Evolutionary conservation across 441 rosid genomes (phyloP).

Genomic region (Gossypium davidsonii): DNA sequence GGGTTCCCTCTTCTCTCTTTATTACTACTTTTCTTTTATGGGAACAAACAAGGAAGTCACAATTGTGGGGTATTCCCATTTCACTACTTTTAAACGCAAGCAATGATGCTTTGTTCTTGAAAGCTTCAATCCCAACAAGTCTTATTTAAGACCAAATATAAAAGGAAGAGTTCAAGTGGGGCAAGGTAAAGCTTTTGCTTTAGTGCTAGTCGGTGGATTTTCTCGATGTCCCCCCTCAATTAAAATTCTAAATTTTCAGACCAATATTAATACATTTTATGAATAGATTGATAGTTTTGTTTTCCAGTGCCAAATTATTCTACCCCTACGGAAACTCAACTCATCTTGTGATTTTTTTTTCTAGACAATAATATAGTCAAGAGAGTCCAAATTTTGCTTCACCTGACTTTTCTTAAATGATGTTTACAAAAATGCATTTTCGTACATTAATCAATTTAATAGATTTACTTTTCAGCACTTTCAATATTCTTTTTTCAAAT

Average conservation of each 20-base stretch:
- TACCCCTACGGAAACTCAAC: neutral
- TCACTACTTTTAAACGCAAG: conserved; percentile 33
- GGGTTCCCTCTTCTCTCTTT: neutral
- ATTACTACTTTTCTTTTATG: neutral
- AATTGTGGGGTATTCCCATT: conserved; percentile 23
- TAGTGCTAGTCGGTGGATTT: conserved; percentile 28
- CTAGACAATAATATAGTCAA: neutral
- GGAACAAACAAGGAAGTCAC: neutral
- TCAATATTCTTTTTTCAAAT: neutral
- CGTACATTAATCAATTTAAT: neutral
- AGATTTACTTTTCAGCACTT: neutral
- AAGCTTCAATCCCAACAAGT: conserved; percentile 15
- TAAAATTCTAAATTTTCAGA: neutral
- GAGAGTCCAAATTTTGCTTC: neutral
- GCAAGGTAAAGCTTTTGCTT: conserved; percentile 21
- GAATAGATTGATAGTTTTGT: neutral
- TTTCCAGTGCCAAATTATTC: conserved; percentile 8
- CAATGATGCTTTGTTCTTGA: conserved; percentile 25
- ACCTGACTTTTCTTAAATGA: neutral
- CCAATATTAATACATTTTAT: neutral
- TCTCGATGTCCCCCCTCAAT: too few species aligned
- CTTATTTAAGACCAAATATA: neutral
- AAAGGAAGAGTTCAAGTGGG: conserved; percentile 29
- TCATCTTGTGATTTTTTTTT: neutral
- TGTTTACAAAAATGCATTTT: neutral